Conservation (phyloP, 192 early-diverging fungal genomes). For the Coemansia brasiliensis region DNA sequence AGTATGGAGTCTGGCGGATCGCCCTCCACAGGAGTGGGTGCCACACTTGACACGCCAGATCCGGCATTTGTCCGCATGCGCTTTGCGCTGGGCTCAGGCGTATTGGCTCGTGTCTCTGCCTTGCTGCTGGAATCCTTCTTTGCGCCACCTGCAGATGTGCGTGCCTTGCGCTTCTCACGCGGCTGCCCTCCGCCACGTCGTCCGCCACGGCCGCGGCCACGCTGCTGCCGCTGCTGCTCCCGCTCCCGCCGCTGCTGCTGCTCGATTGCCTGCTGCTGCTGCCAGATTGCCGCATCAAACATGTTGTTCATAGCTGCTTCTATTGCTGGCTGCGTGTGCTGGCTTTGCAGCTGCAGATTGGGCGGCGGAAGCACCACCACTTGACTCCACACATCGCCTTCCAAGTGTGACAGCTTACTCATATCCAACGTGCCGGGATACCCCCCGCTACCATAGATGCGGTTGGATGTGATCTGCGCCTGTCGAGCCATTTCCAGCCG, state of each 20-base stretch:
- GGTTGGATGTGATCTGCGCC: conserved; percentile 48
- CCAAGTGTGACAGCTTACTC: conserved; percentile 2
- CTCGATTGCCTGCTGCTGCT: conserved; percentile 29
- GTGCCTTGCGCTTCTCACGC: conserved; percentile 49
- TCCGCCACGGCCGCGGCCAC: conserved; percentile 36
- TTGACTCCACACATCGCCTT: conserved; percentile 25
- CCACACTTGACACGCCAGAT: conserved; percentile 11
- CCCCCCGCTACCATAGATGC: conserved; percentile 33
- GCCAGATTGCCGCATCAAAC: conserved; percentile 29
- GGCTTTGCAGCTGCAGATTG: not conserved
- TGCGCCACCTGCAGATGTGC: conserved; percentile 12
- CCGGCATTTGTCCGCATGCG: conserved; percentile 18
- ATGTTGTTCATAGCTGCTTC: conserved; percentile 13
- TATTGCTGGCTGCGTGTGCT: not conserved
- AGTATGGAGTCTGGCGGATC: conserved; percentile 8
- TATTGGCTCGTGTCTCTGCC: conserved; percentile 29
- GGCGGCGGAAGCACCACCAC: conserved; percentile 42
- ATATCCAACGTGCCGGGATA: conserved; percentile 34
- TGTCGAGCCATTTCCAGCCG: conserved; percentile 34
- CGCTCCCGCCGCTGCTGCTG: conserved; percentile 26
- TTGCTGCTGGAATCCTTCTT: conserved; percentile 26
- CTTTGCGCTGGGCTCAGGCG: conserved; percentile 34
- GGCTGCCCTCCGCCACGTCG: conserved; percentile 19
- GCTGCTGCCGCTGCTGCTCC: conserved; percentile 17
- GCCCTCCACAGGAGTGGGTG: conserved; percentile 17